Base-by-base conservation (phyloP, 2,329 filamentous ascomycete genomes). In the Aspergillus melleus region DNA sequence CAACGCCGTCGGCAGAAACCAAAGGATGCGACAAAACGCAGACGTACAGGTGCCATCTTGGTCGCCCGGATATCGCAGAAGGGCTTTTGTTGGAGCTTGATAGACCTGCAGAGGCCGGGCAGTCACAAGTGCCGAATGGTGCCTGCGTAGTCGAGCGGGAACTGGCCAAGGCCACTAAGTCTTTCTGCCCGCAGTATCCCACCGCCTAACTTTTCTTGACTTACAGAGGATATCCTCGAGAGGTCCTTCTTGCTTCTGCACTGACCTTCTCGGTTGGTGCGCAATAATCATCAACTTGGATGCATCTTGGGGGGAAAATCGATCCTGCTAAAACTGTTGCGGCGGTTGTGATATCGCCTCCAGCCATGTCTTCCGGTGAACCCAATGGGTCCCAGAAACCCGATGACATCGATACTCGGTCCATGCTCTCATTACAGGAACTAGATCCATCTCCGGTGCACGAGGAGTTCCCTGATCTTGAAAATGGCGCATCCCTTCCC, bases 381-480 rank as follows among this genome's bases (percentile, higher is more conserved):
- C 61, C 59, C 46, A 49, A 32, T 29, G 55, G 46, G 49, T 54
- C 63, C 20, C 66, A 59, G 60, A 71, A 65, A 12, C 63, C 63
- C 39, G 67, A 72, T 36, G 69, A 73, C 19, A 65, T 68, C 49
- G 73, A 76, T 46, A 69, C 72, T 39, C 74, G 66, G 68, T 86
- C 86, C 42, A 76, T 88, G 55, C 78, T 86, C 59, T 89, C 89
- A 47, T 83, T 96, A 59, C 83, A 89, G 54, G 87, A 94, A 71
- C 81, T 97, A 62, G 92, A 96, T 55, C 93, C 93, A 3, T 87
- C 88, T 22, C 93, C 92, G 0, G 91, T 96, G 49, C 89, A 88
- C 56, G 82, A 87, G 59, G 75, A 72, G 46, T 68, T 67, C 16
- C 68, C 70, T 51, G 76, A 82, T 56, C 68, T 76, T 30, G 82